Evolutionary conservation across 495 filamentous ascomycete genomes (phyloP).

Genomic region (Cairneyella variabilis): DNA sequence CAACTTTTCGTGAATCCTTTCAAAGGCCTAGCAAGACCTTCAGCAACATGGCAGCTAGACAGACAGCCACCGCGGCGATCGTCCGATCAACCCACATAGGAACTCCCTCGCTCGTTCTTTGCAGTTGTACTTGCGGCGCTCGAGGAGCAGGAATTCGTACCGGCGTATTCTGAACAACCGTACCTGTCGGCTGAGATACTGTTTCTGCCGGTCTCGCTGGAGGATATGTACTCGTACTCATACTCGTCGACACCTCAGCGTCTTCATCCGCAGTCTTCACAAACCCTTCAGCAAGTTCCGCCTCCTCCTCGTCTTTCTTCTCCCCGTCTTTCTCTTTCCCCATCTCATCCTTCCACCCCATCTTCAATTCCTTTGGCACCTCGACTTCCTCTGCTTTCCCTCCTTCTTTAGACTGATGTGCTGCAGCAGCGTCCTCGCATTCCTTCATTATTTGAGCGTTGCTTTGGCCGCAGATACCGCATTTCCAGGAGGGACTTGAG

Average conservation of each 20-base stretch:
- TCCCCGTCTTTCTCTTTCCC: slow-evolving; percentile 23
- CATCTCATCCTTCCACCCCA: slow-evolving; percentile 54
- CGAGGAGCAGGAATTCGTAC: neutral
- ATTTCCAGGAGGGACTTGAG: slow-evolving; percentile 58
- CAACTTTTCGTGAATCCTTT: slow-evolving; percentile 1
- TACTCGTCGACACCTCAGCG: slow-evolving; percentile 6
- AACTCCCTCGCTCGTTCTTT: slow-evolving; percentile 34
- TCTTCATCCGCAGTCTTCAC: slow-evolving; percentile 36
- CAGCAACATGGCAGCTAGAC: slow-evolving; percentile 48
- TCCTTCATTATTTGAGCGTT: slow-evolving; percentile 72
- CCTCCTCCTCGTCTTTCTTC: slow-evolving; percentile 28
- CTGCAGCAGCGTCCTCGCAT: slow-evolving; percentile 53
- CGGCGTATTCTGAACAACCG: neutral
- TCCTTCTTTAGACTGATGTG: no score
- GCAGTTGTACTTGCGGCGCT: neutral
- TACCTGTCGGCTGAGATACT: slow-evolving; percentile 28
- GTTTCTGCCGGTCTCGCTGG: slow-evolving; percentile 30
- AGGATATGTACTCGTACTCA: slow-evolving; percentile 26
- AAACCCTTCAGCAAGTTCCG: slow-evolving; percentile 44
- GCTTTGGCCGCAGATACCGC: slow-evolving; percentile 57
- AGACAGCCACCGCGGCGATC: slow-evolving; percentile 48
- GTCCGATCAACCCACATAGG: slow-evolving; percentile 57
- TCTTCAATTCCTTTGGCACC: slow-evolving; percentile 54
- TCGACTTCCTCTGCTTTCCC: slow-evolving; percentile 39
- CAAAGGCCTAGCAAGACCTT: slow-evolving; percentile 35